These are phyloP conservation scores for Benincasa hispida DNA, from an alignment of 306 rosid species.

Conservation along the genomic window DNA sequence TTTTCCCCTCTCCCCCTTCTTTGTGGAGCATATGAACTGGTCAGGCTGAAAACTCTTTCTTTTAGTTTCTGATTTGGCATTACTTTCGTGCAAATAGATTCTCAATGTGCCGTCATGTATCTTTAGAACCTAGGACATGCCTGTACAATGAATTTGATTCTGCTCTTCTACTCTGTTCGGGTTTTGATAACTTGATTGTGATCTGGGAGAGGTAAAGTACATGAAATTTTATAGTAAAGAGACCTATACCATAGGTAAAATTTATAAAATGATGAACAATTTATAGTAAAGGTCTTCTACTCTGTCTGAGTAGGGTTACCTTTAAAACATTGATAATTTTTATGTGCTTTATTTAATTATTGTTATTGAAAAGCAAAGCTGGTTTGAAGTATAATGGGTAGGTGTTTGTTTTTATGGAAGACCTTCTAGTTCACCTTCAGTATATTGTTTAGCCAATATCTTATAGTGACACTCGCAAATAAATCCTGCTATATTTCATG, in stretches of 20 bases:
- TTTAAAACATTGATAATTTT: neutral
- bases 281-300: too few species aligned
- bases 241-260: neutral
- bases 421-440: neutral
- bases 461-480: neutral
- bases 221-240: neutral
- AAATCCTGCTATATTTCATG: neutral
- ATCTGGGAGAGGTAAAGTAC: constrained; percentile 4
- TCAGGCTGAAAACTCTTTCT: neutral
- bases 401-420: neutral
- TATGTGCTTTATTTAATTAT: neutral
- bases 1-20: neutral
- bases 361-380: neutral
- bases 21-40: neutral
- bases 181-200: constrained; percentile 1
- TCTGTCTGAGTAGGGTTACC: too few species aligned
- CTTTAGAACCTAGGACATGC: constrained; percentile 3
- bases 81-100: constrained; percentile 1
- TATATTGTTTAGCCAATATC: too few species aligned
- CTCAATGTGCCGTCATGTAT: neutral
- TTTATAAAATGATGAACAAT: neutral
- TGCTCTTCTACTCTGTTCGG: constrained; percentile 3
- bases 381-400: neutral
- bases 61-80: neutral
- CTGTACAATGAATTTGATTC: constrained; percentile 2